Evolutionary conservation across 2,329 filamentous ascomycete genomes (phyloP).

Genomic region (Teratosphaeriaceae sp.): DNA sequence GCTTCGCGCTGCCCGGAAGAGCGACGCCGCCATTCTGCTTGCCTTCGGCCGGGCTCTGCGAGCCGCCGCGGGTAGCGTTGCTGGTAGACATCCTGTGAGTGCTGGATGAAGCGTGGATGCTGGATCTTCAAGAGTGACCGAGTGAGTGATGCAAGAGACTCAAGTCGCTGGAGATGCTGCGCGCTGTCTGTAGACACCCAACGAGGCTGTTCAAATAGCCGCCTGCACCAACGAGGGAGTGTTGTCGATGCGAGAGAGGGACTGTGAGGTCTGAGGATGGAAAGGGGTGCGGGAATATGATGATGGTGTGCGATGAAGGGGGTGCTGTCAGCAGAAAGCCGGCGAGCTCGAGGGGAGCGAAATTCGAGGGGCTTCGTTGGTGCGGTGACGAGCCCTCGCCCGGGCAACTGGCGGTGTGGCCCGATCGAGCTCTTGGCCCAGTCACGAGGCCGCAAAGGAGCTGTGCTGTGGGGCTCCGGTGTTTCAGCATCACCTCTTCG

Average conservation of each 20-base stretch:
- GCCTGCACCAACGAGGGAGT: background rate
- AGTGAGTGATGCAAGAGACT: background rate
- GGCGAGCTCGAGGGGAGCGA: background rate
- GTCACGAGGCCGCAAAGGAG: background rate
- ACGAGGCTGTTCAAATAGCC: background rate
- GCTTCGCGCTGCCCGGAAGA: background rate
- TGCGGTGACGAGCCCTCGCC: background rate
- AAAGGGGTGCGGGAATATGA: background rate
- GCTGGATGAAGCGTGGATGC: background rate
- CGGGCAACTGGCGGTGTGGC: background rate
- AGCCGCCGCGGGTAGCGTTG: background rate
- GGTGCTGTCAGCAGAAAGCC: background rate
- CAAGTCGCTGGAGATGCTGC: background rate
- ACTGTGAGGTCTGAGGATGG: background rate
- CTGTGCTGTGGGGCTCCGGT: background rate
- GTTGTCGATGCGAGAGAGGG: background rate
- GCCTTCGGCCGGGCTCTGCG: conserved; percentile 1
- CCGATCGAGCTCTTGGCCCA: background rate
- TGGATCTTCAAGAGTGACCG: too few species aligned
- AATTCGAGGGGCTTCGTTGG: background rate
- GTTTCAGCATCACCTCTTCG: too few species aligned
- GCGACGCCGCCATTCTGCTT: conserved; percentile 5
- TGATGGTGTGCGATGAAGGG: background rate
- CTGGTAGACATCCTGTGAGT: background rate
- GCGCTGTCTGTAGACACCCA: background rate